Percentiles rank a stretch among this genome's conserved stretches.
These are phyloP conservation scores for Stipa capillata DNA, from an alignment of 176 grass and related monocot genomes.

Conservation along the genomic window DNA sequence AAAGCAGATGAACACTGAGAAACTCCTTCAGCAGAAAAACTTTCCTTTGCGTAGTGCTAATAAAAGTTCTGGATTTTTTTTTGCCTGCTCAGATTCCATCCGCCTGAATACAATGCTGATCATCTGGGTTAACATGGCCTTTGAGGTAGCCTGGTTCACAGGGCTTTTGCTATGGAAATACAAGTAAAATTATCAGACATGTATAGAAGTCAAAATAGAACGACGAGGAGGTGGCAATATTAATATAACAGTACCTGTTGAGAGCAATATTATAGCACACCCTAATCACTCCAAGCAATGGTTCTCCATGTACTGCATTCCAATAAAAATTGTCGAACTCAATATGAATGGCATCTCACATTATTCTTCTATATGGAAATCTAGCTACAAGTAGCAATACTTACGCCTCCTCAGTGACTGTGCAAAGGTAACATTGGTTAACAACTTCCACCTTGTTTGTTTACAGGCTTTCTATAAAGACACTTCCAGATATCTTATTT, in stretches of 20 bases:
- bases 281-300: conserved; percentile 96
- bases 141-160: conserved; percentile 98
- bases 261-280: conserved; percentile 99
- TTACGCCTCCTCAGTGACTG: neutral
- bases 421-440: neutral
- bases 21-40: neutral
- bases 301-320: conserved; percentile 92
- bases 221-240: conserved; percentile 14
- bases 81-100: conserved; percentile 88
- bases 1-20: neutral
- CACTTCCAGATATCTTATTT: neutral
- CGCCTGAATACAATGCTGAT: conserved; percentile 96
- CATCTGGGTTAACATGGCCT: conserved; percentile 99
- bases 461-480: conserved; percentile 6
- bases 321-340: conserved; percentile 12
- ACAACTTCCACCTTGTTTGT: neutral
- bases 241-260: conserved; percentile 64
- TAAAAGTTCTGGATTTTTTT: conserved; percentile 1
- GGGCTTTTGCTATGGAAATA: conserved; percentile 89
- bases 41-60: neutral
- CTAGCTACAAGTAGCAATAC: conserved; percentile 1
- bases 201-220: conserved; percentile 13
- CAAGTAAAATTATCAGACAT: conserved; percentile 29
- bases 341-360: conserved; percentile 11
- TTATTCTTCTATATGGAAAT: conserved; percentile 4